Base-by-base conservation (phyloP, 169 alveolate species). In the Plasmodium ovale region DNA sequence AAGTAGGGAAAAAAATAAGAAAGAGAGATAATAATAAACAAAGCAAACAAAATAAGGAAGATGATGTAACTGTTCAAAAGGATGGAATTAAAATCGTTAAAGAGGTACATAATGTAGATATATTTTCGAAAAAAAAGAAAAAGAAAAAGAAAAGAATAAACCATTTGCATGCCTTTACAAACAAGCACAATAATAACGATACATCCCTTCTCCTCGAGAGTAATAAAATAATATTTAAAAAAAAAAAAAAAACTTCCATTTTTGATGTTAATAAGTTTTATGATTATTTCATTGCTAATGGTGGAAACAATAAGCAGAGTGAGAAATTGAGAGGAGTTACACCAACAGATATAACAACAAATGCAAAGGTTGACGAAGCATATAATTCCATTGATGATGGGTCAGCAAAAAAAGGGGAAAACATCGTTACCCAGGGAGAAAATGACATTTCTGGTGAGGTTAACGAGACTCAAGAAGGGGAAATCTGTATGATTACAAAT, bases 181-280 rank as follows among this genome's bases (percentile, higher is more conserved):
- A 25, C 3, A 31, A 3, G 19, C n/a, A 42, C 5, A 14, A 65
- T 14, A 65, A 37, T 6, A 9, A 37, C 1, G 19, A 5, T 19
- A 64, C 31, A 1, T 37, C 51, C 7, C 7, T 25, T 4, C 23
- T 9, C 7, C n/a, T 3, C 19, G 68, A 60, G 29, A 35, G 56
- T 14, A 56, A 72, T 35, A 60, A 54, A 19, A 59, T 74, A 31
- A 25, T 74, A 5, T 23, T 59, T 53, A 74, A 74, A 53, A 74
- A 51, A 16, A 60, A 42, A 29, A 74, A 74, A 44, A 9, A 54
- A 10, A 25, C 47, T 7, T 31, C 37, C 7, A 37, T 21, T 16
- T 59, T 74, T 64, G 77, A 68, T 27, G 10, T n/a, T 27, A 27
- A 60, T 35, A 31, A 33, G 10, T 74, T 74, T 74, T 74, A 74